Percentiles rank a stretch among this genome's conserved stretches.
Conservation (phyloP, 2,329 filamentous ascomycete genomes). For the Colletotrichum tropicale region DNA sequence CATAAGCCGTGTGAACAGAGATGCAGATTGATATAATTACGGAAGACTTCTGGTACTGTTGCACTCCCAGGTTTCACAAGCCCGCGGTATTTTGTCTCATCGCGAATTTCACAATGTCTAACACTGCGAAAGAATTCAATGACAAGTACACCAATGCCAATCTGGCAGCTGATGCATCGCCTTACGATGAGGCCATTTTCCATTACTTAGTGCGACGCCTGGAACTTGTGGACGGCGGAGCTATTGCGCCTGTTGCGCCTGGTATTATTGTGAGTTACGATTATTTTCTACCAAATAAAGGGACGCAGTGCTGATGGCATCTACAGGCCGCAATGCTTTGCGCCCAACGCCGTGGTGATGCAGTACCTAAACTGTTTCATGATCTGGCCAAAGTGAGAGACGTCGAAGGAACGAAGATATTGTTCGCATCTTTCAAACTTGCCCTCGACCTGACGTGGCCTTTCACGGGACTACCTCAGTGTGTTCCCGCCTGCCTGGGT, state of each 20-base stretch:
- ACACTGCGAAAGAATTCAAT: not conserved
- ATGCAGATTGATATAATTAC: not conserved
- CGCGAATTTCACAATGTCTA: not conserved
- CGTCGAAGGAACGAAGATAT: not conserved
- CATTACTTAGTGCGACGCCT: not conserved
- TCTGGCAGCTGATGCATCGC: not conserved
- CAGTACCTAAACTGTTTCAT: not conserved
- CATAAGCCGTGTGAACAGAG: not conserved
- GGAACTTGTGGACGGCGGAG: not conserved
- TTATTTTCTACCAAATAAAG: fast-evolving
- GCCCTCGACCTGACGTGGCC: not conserved
- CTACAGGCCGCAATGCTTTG: not conserved
- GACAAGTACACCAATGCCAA: not conserved
- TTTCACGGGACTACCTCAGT: not conserved
- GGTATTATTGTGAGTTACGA: not conserved
- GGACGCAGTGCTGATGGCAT: not conserved
- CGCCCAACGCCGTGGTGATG: not conserved
- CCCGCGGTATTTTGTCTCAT: not conserved
- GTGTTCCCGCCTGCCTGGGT: not conserved
- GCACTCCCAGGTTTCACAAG: not conserved
- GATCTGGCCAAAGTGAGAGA: not conserved
- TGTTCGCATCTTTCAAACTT: not conserved
- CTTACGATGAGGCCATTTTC: not conserved
- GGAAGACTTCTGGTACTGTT: not conserved
- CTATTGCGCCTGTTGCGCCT: not conserved